Evolutionary conservation across 768 basidiomycete species (phyloP).

Genomic region (Lyophyllum atratum): DNA sequence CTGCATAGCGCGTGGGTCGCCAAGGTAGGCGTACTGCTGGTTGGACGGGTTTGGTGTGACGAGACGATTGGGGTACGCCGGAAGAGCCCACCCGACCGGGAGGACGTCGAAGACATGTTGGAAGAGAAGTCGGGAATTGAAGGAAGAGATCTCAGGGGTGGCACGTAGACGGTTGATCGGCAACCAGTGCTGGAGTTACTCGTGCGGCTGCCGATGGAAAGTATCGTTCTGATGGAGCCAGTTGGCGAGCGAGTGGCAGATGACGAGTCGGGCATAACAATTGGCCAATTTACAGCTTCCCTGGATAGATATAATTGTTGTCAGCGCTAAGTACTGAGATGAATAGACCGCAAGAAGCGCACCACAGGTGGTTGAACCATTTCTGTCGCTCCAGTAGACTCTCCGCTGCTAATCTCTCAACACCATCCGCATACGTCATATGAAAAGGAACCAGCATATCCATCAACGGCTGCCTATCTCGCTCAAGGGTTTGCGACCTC

Average conservation of each 20-base stretch:
- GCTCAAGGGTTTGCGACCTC: conserved; percentile 51
- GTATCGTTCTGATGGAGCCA: conserved; percentile 71
- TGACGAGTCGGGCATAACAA: conserved; percentile 45
- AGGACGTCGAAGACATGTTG: conserved; percentile 26
- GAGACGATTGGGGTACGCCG: conserved; percentile 50
- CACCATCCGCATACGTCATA: conserved; percentile 86
- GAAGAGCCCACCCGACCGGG: conserved; percentile 28
- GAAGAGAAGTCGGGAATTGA: conserved; percentile 66
- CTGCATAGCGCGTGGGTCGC: conserved; percentile 72
- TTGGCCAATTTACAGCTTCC: conserved; percentile 74
- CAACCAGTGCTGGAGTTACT: conserved; percentile 55
- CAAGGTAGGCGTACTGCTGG: conserved; percentile 68
- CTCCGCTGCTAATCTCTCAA: conserved; percentile 88
- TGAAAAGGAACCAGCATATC: conserved; percentile 89
- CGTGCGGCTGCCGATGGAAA: conserved; percentile 49
- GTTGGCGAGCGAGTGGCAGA: conserved; percentile 53
- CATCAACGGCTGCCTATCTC: conserved; percentile 52
- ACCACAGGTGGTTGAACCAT: conserved; percentile 94
- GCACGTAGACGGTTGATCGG: conserved; percentile 75
- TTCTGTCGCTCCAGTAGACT: conserved; percentile 82
- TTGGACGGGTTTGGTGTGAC: conserved; percentile 60
- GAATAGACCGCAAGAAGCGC: conserved; percentile 26
- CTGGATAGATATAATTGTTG: conserved; percentile 35
- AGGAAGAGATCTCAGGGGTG: conserved; percentile 69
- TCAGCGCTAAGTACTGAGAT: neutral